Evolutionary conservation across 371 early-diverging fungal genomes (phyloP).

Genomic region (Batrachochytrium dendrobatidis): DNA sequence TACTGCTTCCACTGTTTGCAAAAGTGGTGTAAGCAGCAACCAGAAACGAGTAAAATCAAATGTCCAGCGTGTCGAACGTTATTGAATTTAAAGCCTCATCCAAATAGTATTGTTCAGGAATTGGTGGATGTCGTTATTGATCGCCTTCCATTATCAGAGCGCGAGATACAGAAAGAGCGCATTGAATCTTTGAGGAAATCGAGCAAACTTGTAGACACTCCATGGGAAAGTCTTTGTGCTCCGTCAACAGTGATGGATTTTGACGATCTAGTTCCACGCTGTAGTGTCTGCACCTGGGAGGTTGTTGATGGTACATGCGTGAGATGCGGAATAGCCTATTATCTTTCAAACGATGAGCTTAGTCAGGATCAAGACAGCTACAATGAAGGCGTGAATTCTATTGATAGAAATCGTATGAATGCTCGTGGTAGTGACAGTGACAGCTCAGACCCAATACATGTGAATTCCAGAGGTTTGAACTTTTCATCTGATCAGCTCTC

Average conservation of each 20-base stretch:
- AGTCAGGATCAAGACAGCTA: neutral
- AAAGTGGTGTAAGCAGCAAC: neutral
- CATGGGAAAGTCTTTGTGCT: neutral
- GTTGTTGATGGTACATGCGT: neutral
- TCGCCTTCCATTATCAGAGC: neutral
- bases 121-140: neutral
- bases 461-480: too few species aligned
- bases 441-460: neutral
- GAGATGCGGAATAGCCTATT: neutral
- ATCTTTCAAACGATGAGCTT: neutral
- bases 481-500: too few species aligned
- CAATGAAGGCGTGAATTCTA: neutral
- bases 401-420: neutral
- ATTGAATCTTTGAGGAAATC: too few species aligned
- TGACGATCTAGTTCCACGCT: neutral
- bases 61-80: neutral
- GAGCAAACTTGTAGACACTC: neutral
- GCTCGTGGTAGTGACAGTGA: slow-evolving; percentile 1
- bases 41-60: neutral
- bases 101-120: neutral
- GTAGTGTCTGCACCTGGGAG: neutral
- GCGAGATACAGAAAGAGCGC: neutral
- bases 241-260: neutral
- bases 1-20: neutral
- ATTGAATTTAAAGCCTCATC: neutral